A percentile compares a stretch with the other conserved stretches of the same genome.
Conservation (phyloP, 108 stramenopile species). For the Pseudonitzschia delicatissima region DNA sequence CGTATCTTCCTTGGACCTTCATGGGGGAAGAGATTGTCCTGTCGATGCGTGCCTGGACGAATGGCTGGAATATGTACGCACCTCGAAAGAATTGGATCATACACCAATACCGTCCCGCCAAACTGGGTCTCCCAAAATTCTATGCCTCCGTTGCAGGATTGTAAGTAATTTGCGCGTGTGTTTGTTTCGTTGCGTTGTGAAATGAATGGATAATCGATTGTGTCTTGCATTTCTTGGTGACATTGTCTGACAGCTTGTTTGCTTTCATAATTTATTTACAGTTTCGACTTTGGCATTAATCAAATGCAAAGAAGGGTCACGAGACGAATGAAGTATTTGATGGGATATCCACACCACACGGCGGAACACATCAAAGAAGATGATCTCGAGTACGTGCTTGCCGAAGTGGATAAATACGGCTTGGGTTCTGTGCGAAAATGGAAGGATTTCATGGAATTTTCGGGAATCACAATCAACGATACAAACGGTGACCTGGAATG, state of each 20-base stretch:
- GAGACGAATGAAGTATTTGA: constrained; percentile 70
- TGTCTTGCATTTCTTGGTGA: no score
- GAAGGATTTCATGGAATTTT: constrained; percentile 55
- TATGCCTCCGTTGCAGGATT: constrained; percentile 94
- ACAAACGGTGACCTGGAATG: neutral
- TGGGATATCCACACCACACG: constrained; percentile 57
- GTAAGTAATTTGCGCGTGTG: no score
- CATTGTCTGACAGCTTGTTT: no score
- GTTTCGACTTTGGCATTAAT: no score
- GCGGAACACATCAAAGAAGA: constrained; percentile 31
- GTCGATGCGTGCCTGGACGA: constrained; percentile 79
- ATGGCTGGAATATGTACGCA: constrained; percentile 92
- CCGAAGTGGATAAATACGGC: constrained; percentile 53
- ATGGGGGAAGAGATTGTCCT: constrained; percentile 96
- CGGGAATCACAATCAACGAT: constrained; percentile 20
- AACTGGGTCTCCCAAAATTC: constrained; percentile 79
- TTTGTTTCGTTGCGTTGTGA: no score
- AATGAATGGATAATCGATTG: no score
- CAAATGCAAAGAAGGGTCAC: no score
- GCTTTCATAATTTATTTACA: no score
- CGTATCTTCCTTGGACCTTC: constrained; percentile 92
- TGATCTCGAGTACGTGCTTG: constrained; percentile 37
- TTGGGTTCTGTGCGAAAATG: constrained; percentile 48
- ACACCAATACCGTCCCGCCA: constrained; percentile 84
- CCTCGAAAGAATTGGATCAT: constrained; percentile 81